Percentiles rank a stretch among this genome's conserved stretches.
Evolutionary conservation across 2,329 filamentous ascomycete genomes (phyloP).

Genomic region (Pseudonectria buxi): DNA sequence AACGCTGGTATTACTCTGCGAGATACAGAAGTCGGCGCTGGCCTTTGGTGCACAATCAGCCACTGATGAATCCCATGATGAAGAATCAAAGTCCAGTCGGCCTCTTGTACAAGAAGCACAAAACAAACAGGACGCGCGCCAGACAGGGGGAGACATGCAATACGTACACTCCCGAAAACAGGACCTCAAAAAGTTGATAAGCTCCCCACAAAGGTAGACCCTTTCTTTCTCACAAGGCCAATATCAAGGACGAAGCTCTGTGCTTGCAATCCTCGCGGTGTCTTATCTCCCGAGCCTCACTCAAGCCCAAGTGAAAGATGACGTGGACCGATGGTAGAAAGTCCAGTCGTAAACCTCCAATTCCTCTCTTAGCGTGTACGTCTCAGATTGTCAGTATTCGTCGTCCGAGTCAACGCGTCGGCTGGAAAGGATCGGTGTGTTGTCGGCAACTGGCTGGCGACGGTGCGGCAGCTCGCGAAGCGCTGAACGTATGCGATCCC

Average conservation of each 20-base stretch:
- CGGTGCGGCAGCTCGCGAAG: too few relatives aligned
- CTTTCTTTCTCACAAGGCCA: constrained; percentile 18
- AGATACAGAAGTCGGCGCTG: constrained; percentile 20
- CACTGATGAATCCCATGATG: constrained; percentile 15
- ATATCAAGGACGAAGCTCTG: constrained; percentile 57
- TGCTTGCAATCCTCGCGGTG: constrained; percentile 40
- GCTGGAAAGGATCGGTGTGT: too few relatives aligned
- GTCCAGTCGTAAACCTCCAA: too few relatives aligned
- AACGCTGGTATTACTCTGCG: constrained; percentile 21
- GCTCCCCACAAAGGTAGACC: constrained; percentile 15
- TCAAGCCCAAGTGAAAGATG: too few relatives aligned
- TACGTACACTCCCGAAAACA: constrained; percentile 49
- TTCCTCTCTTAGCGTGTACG: too few relatives aligned
- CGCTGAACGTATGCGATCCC: too few relatives aligned
- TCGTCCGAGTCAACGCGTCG: too few relatives aligned
- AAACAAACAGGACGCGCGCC: constrained; percentile 21
- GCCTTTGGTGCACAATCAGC: constrained; percentile 22
- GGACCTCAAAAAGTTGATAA: constrained; percentile 11
- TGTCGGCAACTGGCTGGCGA: too few relatives aligned
- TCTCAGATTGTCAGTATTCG: too few relatives aligned
- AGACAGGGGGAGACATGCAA: constrained; percentile 34
- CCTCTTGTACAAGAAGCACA: constrained; percentile 15
- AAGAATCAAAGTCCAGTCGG: constrained; percentile 5
- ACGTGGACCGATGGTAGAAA: too few relatives aligned
- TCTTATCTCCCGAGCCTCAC: constrained; percentile 6